Conservation (phyloP, 176 grass and related monocot species). For the Bonia amplexicaulis region DNA sequence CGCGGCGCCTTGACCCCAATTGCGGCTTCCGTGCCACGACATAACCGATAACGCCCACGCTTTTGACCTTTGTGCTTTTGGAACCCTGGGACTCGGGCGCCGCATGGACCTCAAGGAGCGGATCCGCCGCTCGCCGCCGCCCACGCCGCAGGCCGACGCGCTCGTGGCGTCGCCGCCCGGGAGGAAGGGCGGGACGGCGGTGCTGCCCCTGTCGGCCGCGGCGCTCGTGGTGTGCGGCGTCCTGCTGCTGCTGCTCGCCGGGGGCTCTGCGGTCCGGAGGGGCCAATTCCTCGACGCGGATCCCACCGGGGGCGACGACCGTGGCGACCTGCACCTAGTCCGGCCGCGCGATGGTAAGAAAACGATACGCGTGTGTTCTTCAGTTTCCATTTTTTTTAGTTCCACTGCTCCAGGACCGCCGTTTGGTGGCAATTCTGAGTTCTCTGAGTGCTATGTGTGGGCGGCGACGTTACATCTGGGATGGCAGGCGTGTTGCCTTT, state of each 20-base stretch:
- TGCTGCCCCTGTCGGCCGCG: conserved; percentile 27
- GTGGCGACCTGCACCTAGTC: neutral
- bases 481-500: neutral
- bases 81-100: neutral
- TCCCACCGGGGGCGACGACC: neutral
- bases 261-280: conserved; percentile 38
- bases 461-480: neutral
- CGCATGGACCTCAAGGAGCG: conserved; percentile 58
- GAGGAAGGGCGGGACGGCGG: conserved; percentile 21
- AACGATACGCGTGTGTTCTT: neutral
- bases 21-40: neutral
- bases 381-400: neutral
- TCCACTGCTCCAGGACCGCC: neutral
- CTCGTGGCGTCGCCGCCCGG: neutral
- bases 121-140: conserved; percentile 38
- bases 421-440: neutral
- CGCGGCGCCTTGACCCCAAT: neutral
- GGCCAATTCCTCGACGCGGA: neutral
- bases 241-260: conserved; percentile 27
- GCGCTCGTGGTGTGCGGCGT: conserved; percentile 19
- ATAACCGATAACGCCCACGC: neutral
- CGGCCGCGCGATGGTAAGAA: conserved; percentile 19
- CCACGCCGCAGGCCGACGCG: neutral
- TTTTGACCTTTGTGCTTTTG: neutral
- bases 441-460: neutral